Evolutionary conservation across 345 rosid genomes (phyloP).

Genomic region (Combretum micranthum): DNA sequence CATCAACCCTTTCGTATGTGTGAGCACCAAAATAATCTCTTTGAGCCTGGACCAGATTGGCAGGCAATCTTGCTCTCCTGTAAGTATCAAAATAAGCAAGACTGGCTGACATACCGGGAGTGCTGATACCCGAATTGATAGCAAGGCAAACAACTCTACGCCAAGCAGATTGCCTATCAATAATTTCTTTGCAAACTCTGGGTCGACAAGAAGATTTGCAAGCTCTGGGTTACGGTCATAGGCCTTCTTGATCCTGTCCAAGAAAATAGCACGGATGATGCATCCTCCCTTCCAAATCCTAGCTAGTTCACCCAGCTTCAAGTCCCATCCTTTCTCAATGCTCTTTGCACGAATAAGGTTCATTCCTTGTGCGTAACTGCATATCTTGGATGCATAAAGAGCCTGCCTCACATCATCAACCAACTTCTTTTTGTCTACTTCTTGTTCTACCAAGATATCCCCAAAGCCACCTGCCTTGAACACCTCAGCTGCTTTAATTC

Average conservation of each 20-base stretch:
- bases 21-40: conserved; percentile 97
- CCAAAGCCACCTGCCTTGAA: conserved; percentile 74
- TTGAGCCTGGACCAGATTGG: conserved; percentile 96
- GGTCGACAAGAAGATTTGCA: conserved; percentile 87
- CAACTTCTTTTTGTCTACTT: conserved; percentile 70
- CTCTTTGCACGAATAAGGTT: conserved; percentile 92
- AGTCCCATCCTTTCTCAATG: conserved; percentile 73
- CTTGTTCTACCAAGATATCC: conserved; percentile 50
- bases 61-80: conserved; percentile 76
- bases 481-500: conserved; percentile 78
- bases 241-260: conserved; percentile 95
- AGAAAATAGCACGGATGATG: conserved; percentile 85
- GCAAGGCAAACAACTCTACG: conserved; percentile 83
- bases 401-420: conserved; percentile 85
- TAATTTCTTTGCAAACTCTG: conserved; percentile 91
- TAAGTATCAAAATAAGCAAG: conserved; percentile 91
- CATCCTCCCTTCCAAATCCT: conserved; percentile 99
- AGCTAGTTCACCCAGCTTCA: conserved; percentile 90
- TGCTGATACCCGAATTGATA: conserved; percentile 82
- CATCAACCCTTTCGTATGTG: conserved; percentile 86
- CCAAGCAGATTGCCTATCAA: conserved; percentile 94
- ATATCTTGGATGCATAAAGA: conserved; percentile 89
- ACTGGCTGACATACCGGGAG: conserved; percentile 94
- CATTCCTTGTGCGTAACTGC: conserved; percentile 99
- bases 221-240: conserved; percentile 83